Evolutionary conservation across 2,329 filamentous ascomycete species (phyloP).

Genomic region (Diaporthe helianthi): DNA sequence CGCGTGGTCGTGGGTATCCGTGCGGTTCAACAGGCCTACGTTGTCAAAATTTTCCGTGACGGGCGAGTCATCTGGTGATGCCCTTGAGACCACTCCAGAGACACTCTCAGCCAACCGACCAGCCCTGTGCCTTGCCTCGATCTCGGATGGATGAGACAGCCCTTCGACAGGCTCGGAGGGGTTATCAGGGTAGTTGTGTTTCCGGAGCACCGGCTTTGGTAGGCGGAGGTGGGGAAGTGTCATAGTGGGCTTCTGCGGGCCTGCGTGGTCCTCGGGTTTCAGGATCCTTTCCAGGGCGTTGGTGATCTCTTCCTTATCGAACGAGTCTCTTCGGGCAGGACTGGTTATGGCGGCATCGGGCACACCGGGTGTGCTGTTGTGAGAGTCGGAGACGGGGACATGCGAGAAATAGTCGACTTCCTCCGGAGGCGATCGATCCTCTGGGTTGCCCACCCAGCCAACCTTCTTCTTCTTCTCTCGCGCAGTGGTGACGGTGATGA

Average conservation of each 20-base stretch:
- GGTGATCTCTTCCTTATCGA: conserved; percentile 39
- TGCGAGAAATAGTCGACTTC: conserved; percentile 35
- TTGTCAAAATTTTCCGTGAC: conserved; percentile 1
- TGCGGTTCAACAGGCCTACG: conserved; percentile 9
- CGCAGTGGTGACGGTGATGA: conserved; percentile 29
- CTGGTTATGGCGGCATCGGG: conserved; percentile 14
- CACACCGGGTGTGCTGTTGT: conserved; percentile 32
- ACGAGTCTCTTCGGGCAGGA: conserved; percentile 37
- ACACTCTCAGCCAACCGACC: conserved; percentile 45
- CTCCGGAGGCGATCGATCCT: conserved; percentile 24
- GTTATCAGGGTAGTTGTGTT: conserved; percentile 34
- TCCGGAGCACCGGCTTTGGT: conserved; percentile 40
- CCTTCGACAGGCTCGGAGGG: conserved; percentile 34
- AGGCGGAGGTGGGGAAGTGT: conserved; percentile 34
- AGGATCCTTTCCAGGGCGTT: conserved; percentile 39
- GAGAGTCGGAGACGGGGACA: conserved; percentile 31
- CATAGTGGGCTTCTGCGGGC: conserved; percentile 16
- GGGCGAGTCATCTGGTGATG: conserved; percentile 36
- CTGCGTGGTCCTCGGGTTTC: conserved; percentile 37
- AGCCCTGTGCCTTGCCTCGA: conserved; percentile 45
- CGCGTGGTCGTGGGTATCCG: conserved; percentile 20
- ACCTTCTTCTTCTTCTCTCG: conserved; percentile 40
- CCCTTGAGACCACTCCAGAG: conserved; percentile 41
- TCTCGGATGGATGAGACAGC: conserved; percentile 40
- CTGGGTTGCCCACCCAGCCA: conserved; percentile 38